Evolutionary conservation across 257 asterid genomes (phyloP).

Genomic region (Solanum dulcamara): DNA sequence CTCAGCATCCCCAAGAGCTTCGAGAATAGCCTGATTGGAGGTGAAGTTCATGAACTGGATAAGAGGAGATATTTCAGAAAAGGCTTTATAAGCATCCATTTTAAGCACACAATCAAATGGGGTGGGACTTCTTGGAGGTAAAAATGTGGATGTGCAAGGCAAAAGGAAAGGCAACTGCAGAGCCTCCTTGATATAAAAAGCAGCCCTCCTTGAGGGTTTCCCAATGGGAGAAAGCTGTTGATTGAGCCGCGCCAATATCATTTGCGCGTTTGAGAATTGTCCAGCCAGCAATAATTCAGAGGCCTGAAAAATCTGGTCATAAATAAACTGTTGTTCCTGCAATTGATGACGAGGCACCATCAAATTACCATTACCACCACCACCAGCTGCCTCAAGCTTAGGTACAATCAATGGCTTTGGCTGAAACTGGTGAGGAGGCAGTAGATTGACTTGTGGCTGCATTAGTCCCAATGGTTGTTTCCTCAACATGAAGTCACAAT

Average conservation of each 20-base stretch:
- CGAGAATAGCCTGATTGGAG: slow-evolving; percentile 41
- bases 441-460: background rate
- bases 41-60: slow-evolving; percentile 37
- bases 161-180: slow-evolving; percentile 17
- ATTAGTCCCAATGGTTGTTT: background rate
- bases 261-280: slow-evolving; percentile 38
- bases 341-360: background rate
- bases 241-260: slow-evolving; percentile 64
- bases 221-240: slow-evolving; percentile 30
- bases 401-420: slow-evolving; percentile 17
- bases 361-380: slow-evolving; percentile 3
- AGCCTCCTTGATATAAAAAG: slow-evolving; percentile 38
- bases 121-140: slow-evolving; percentile 13
- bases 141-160: slow-evolving; percentile 8
- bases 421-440: slow-evolving; percentile 3
- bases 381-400: slow-evolving; percentile 22
- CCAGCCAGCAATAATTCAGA: slow-evolving; percentile 33
- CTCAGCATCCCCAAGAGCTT: slow-evolving; percentile 24
- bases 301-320: slow-evolving; percentile 34
- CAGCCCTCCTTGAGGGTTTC: slow-evolving; percentile 36
- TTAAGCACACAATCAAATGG: slow-evolving; percentile 36
- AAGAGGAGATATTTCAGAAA: slow-evolving; percentile 39
- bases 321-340: slow-evolving; percentile 20
- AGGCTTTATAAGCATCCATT: slow-evolving; percentile 40
- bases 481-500: slow-evolving; percentile 1